A percentile compares a stretch with the other conserved stretches of the same genome.
phyloP scores from a whole-genome alignment of 2,329 filamentous ascomycete species.

The Cladophialophora chaetospira region DNA sequence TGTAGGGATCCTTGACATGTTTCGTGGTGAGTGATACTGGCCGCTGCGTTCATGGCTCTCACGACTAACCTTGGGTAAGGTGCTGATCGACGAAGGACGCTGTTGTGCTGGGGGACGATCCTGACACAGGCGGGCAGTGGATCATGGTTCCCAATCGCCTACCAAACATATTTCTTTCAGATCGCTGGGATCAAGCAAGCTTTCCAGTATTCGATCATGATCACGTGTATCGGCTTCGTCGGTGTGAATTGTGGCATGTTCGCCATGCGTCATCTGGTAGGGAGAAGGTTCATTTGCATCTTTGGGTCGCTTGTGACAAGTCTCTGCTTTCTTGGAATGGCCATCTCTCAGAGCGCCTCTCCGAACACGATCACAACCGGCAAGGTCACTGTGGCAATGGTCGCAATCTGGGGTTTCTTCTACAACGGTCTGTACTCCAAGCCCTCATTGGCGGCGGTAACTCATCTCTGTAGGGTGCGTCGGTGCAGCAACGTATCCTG shows the following conservation, averaged over 20 bases:
- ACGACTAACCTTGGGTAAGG: constrained; percentile 35
- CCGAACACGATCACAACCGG: constrained; percentile 28
- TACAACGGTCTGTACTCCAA: constrained; percentile 34
- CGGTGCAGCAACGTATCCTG: constrained; percentile 38
- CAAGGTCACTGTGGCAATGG: constrained; percentile 39
- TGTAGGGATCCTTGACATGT: constrained; percentile 22
- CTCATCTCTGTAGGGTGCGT: constrained; percentile 32
- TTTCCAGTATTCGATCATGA: constrained; percentile 55
- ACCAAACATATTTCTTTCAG: constrained; percentile 50
- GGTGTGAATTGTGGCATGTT: constrained; percentile 54
- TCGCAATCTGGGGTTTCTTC: constrained; percentile 40
- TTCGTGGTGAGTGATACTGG: constrained; percentile 14
- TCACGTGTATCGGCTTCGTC: constrained; percentile 52
- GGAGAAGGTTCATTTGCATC: constrained; percentile 52
- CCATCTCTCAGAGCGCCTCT: constrained; percentile 39
- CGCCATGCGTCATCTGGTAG: constrained; percentile 53
- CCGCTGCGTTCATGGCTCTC: neutral
- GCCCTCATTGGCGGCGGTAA: neutral
- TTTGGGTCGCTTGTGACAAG: constrained; percentile 49
- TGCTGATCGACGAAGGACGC: constrained; percentile 51
- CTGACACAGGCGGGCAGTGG: constrained; percentile 50
- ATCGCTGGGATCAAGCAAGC: constrained; percentile 45
- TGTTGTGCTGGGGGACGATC: constrained; percentile 53
- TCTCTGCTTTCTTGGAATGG: constrained; percentile 50
- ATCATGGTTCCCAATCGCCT: constrained; percentile 55